Conservation (phyloP, 495 filamentous ascomycete genomes). For the Annulohypoxylon nitens region DNA sequence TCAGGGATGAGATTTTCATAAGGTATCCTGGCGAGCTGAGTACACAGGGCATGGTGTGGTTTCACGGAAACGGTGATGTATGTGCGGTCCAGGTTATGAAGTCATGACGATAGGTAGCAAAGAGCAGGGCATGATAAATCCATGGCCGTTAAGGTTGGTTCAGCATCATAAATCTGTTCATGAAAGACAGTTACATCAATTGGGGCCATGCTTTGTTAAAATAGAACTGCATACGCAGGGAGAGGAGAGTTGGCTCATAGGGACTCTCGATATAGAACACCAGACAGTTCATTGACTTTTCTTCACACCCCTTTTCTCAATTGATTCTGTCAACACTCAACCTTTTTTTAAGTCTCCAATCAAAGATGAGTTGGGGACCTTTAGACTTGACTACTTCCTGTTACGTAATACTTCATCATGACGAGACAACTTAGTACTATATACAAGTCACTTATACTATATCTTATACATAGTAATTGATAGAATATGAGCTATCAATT, state of each 20-base stretch:
- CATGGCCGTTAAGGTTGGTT: background rate
- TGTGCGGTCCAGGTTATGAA: background rate
- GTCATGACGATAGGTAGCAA: background rate
- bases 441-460: background rate
- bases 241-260: constrained; percentile 1
- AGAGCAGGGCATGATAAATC: background rate
- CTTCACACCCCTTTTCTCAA: background rate
- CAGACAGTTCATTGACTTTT: background rate
- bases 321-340: background rate
- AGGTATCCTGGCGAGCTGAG: background rate
- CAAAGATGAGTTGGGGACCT: background rate
- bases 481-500: background rate
- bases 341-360: background rate
- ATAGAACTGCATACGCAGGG: background rate
- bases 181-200: background rate
- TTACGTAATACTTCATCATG: background rate
- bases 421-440: background rate
- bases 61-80: background rate
- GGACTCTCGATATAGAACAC: background rate
- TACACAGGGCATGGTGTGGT: background rate
- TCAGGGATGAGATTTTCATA: background rate
- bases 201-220: background rate
- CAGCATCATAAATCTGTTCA: background rate
- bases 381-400: background rate
- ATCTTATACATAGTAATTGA: background rate